phyloP scores from a whole-genome alignment of 106 monocot genomes.

The Dioscorea alata region DNA sequence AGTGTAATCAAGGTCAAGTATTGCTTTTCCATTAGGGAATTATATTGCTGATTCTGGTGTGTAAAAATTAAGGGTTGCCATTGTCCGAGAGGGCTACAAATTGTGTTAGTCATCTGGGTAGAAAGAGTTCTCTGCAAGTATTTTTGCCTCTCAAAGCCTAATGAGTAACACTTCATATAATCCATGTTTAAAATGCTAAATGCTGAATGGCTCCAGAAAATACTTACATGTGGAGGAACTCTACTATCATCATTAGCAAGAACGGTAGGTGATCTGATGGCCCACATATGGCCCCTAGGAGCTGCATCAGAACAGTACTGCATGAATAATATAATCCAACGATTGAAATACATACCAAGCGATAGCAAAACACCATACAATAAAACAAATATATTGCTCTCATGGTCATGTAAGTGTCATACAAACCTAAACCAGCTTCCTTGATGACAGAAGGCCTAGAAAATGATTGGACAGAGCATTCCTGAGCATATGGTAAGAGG shows the following conservation, averaged over 20 bases:
- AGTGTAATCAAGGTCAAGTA: neutral
- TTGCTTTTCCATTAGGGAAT: no score
- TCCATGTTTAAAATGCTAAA: neutral
- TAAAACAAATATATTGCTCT: neutral
- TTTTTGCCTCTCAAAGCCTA: neutral
- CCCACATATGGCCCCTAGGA: slow-evolving; percentile 6
- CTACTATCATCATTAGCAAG: slow-evolving; percentile 11
- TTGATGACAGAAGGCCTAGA: slow-evolving; percentile 7
- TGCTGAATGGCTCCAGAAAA: neutral
- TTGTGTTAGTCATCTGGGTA: neutral
- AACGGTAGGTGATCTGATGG: neutral
- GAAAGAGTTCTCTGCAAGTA: neutral
- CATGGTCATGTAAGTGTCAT: neutral
- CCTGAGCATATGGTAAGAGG: slow-evolving; percentile 25
- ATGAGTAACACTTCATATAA: neutral
- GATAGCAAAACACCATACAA: neutral
- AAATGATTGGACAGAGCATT: slow-evolving; percentile 25
- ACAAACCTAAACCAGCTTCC: slow-evolving; percentile 24
- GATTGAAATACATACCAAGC: neutral
- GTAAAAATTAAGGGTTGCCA: neutral
- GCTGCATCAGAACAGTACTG: slow-evolving; percentile 13
- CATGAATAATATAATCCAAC: neutral
- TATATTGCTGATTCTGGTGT: no score
- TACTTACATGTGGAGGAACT: slow-evolving; percentile 22
- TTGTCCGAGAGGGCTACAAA: neutral